Evolutionary conservation across 2,329 filamentous ascomycete species (phyloP).

Genomic region (Leptodontidium sp.): DNA sequence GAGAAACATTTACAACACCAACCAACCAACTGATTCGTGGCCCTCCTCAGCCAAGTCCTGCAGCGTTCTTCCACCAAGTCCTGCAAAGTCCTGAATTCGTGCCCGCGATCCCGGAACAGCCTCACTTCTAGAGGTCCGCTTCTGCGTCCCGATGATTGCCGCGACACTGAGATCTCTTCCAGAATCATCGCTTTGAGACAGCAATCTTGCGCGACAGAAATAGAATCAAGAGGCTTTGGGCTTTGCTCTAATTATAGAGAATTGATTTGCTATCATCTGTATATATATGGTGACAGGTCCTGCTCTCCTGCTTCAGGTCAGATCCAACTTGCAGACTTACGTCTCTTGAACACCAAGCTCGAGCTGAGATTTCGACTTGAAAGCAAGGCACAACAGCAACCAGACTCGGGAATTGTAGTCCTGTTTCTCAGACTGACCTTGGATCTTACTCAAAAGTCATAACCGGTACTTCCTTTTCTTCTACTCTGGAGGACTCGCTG

Average conservation of each 20-base stretch:
- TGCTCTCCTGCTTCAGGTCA: slow-evolving; percentile 3
- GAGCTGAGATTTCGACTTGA: background rate
- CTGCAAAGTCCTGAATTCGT: slow-evolving; percentile 24
- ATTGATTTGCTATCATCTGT: slow-evolving; percentile 9
- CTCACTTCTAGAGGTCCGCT: slow-evolving; percentile 18
- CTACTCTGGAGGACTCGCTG: background rate
- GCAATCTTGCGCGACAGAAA: slow-evolving; percentile 21
- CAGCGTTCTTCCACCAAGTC: slow-evolving; percentile 19
- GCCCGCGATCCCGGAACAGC: background rate
- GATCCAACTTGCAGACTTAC: background rate
- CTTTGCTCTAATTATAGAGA: slow-evolving; percentile 27
- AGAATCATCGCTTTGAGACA: slow-evolving; percentile 20
- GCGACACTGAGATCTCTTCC: slow-evolving; percentile 3
- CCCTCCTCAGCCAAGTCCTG: slow-evolving; percentile 19
- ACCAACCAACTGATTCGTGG: background rate
- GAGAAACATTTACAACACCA: background rate
- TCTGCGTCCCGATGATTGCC: background rate
- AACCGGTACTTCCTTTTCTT: background rate
- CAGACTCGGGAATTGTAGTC: background rate
- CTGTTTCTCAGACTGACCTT: background rate
- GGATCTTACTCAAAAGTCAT: background rate
- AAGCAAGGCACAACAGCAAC: background rate
- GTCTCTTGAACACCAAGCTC: background rate
- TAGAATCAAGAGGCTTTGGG: slow-evolving; percentile 18
- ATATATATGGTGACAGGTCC: slow-evolving; percentile 17